Evolutionary conservation across 495 filamentous ascomycete species (phyloP).

Genomic region (Chaetomium cochliodes): DNA sequence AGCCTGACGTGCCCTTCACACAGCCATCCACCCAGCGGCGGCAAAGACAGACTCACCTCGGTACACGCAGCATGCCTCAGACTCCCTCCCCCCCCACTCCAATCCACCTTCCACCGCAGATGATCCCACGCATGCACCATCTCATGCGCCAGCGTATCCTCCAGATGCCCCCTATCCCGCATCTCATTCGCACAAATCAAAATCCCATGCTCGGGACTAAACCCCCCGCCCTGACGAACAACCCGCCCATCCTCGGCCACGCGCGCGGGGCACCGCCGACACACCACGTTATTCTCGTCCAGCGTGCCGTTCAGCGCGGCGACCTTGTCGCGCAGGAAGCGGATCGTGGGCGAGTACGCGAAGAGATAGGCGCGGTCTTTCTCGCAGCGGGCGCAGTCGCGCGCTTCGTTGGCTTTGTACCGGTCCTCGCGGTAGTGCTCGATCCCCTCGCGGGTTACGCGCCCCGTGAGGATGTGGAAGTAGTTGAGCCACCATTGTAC

Average conservation of each 20-base stretch:
- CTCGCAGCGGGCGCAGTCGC: constrained; percentile 76
- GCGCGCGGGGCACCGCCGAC: constrained; percentile 65
- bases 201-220: constrained; percentile 80
- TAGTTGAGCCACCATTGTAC: constrained; percentile 71
- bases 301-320: constrained; percentile 71
- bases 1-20: neutral
- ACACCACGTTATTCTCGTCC: constrained; percentile 71
- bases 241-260: constrained; percentile 46
- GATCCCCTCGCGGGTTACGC: constrained; percentile 64
- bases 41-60: constrained; percentile 70
- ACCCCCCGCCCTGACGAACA: constrained; percentile 66
- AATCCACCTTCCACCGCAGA: constrained; percentile 84
- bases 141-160: constrained; percentile 95
- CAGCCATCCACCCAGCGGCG: neutral
- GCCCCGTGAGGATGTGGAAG: constrained; percentile 71
- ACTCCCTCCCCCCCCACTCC: constrained; percentile 60
- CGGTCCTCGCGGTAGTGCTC: constrained; percentile 67
- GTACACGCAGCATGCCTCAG: constrained; percentile 89
- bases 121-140: constrained; percentile 98
- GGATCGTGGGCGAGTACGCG: constrained; percentile 76
- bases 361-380: constrained; percentile 75
- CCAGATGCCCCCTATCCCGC: constrained; percentile 67
- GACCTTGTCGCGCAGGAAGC: constrained; percentile 79
- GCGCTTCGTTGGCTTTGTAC: constrained; percentile 63
- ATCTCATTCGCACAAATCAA: constrained; percentile 87